These are phyloP conservation scores for Candida montana DNA, from an alignment of 805 yeast genomes.

Conservation along the genomic window DNA sequence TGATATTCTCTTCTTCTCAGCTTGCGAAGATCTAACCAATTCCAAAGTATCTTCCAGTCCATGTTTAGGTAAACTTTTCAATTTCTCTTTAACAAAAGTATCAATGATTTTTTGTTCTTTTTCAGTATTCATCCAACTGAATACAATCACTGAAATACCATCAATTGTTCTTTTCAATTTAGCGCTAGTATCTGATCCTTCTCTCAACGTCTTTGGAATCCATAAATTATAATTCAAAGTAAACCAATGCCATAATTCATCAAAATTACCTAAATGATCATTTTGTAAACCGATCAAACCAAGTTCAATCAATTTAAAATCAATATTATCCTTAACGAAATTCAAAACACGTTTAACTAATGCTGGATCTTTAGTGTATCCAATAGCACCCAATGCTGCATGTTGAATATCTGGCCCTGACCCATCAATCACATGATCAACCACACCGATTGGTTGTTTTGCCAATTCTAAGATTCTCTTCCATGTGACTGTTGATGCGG, in stretches of 20 bases:
- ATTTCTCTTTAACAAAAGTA: constrained; percentile 30
- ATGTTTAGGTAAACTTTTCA: constrained; percentile 33
- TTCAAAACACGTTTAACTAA: constrained; percentile 50
- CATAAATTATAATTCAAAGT: constrained; percentile 45
- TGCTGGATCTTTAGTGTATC: constrained; percentile 41
- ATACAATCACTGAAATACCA: constrained; percentile 30
- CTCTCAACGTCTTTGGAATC: constrained; percentile 41
- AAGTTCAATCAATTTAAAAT: constrained; percentile 47
- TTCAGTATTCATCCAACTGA: constrained; percentile 31
- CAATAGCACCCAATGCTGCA: constrained; percentile 50
- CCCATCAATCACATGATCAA: constrained; percentile 26
- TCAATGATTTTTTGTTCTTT: constrained; percentile 24
- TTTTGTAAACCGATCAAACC: constrained; percentile 51
- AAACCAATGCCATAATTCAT: constrained; percentile 54
- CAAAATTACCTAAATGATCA: constrained; percentile 29
- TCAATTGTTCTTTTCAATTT: constrained; percentile 41
- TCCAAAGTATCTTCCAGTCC: constrained; percentile 26
- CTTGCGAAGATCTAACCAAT: constrained; percentile 10
- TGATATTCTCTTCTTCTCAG: constrained; percentile 13
- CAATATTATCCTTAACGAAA: constrained; percentile 52
- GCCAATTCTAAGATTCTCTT: constrained; percentile 52
- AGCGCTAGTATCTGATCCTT: constrained; percentile 40
- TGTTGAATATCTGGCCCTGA: constrained; percentile 41
- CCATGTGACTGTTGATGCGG: constrained; percentile 43
- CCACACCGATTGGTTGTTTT: constrained; percentile 43